phyloP scores from a whole-genome alignment of 805 yeast genomes.

The Hanseniaspora mollemarum region DNA sequence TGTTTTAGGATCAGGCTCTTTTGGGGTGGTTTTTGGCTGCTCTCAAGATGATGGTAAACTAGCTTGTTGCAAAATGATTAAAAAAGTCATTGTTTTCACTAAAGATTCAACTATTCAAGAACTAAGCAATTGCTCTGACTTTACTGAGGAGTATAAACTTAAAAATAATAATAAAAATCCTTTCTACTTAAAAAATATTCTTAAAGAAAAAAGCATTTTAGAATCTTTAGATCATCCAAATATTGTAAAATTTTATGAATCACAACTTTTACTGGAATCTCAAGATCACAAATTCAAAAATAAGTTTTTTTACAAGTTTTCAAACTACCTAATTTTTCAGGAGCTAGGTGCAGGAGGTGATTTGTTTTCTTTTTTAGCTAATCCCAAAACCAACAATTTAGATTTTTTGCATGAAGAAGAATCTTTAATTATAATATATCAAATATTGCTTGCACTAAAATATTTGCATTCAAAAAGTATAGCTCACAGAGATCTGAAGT shows the following conservation, averaged over 20 bases:
- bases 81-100: neutral
- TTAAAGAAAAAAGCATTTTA: slow-evolving; percentile 37
- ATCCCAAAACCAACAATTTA: slow-evolving; percentile 32
- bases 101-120: slow-evolving; percentile 16
- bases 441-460: slow-evolving; percentile 43
- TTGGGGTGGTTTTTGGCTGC: slow-evolving; percentile 38
- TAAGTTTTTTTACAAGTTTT: neutral
- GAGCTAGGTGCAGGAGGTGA: slow-evolving; percentile 49
- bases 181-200: neutral
- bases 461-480: slow-evolving; percentile 45
- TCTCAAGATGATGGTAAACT: neutral
- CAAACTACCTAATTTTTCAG: slow-evolving; percentile 36
- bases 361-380: slow-evolving; percentile 39
- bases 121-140: slow-evolving; percentile 17
- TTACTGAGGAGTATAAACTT: neutral
- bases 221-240: slow-evolving; percentile 37
- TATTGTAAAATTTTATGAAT: slow-evolving; percentile 37
- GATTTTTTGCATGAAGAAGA: slow-evolving; percentile 44
- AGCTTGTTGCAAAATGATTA: slow-evolving; percentile 9
- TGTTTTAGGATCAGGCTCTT: slow-evolving; percentile 25
- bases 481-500: slow-evolving; percentile 56
- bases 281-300: neutral
- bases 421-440: slow-evolving; percentile 42
- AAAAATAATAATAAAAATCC: slow-evolving; percentile 2
- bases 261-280: slow-evolving; percentile 23